phyloP scores from a whole-genome alignment of 805 yeast species.

The Metschnikowia continentalis region DNA sequence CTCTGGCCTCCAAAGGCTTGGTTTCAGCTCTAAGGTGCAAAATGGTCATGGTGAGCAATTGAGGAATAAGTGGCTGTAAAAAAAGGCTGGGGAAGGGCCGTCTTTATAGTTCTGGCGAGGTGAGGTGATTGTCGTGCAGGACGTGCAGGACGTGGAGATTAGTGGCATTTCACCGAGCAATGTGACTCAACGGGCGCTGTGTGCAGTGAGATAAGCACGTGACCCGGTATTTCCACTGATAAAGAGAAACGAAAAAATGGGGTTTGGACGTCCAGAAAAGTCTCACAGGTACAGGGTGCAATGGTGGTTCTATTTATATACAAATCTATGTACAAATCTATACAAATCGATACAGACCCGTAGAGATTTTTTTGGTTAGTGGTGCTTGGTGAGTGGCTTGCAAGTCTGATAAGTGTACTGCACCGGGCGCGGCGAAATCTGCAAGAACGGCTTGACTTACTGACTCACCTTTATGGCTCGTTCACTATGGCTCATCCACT shows the following conservation, averaged over 20 bases:
- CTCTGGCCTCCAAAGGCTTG: conserved; percentile 95
- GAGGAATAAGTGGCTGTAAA: not conserved
- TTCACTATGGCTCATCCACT: not conserved
- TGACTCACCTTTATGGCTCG: not conserved
- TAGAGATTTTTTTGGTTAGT: not conserved
- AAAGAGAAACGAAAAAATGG: not conserved
- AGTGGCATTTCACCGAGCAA: not conserved
- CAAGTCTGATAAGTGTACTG: not conserved
- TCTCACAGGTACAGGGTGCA: not conserved
- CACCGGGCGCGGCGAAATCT: conserved; percentile 1
- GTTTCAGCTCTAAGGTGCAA: conserved; percentile 95
- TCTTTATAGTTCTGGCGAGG: conserved; percentile 1
- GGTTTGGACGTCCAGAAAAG: not conserved
- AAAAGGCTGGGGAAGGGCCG: not conserved
- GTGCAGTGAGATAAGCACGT: conserved; percentile 5
- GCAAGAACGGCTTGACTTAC: not conserved
- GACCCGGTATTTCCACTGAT: not conserved
- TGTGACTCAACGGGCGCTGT: conserved; percentile 1
- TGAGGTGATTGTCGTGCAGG: not conserved
- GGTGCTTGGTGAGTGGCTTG: not conserved
- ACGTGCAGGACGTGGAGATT: conserved; percentile 1
- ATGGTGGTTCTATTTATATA: not conserved
- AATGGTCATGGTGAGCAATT: conserved; percentile 36
- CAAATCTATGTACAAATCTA: not conserved
- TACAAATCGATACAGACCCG: too few relatives aligned